A percentile compares a stretch with the other conserved stretches of the same genome.
Evolutionary conservation across 768 basidiomycete genomes (phyloP).

Genomic region (Roridomyces roridus): DNA sequence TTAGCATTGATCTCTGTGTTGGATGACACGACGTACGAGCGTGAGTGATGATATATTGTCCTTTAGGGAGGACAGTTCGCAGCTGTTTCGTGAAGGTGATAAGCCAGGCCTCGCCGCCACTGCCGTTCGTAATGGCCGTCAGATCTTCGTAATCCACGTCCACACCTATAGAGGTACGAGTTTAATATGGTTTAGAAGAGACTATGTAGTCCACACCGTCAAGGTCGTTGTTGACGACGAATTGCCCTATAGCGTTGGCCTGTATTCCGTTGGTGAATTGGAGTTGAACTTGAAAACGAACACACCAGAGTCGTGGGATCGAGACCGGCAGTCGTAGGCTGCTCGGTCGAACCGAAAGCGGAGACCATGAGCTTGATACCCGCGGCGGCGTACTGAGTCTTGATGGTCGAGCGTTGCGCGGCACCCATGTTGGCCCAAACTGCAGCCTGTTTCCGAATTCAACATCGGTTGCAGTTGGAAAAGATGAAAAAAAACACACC

Average conservation of each 20-base stretch:
- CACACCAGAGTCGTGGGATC: slow-evolving; percentile 62
- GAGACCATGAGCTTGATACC: slow-evolving; percentile 71
- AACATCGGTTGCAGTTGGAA: background rate
- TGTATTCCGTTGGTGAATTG: background rate
- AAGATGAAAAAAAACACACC: slow-evolving; percentile 26
- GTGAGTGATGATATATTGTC: slow-evolving; percentile 59
- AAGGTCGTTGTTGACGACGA: slow-evolving; percentile 63
- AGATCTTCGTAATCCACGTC: slow-evolving; percentile 82
- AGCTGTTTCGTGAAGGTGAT: slow-evolving; percentile 59
- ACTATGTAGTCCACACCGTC: no score
- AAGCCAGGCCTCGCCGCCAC: slow-evolving; percentile 66
- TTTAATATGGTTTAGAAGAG: no score
- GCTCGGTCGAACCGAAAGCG: slow-evolving; percentile 64
- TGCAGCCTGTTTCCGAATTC: slow-evolving; percentile 52
- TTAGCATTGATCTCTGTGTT: no score
- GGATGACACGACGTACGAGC: slow-evolving; percentile 63
- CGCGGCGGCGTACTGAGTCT: slow-evolving; percentile 60
- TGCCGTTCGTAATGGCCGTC: no score
- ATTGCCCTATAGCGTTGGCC: slow-evolving; percentile 70
- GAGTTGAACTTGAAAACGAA: background rate
- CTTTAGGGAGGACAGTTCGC: slow-evolving; percentile 52
- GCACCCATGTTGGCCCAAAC: slow-evolving; percentile 58
- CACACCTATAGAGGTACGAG: no score
- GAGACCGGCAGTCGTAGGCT: slow-evolving; percentile 59
- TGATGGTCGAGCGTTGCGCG: slow-evolving; percentile 51